Base-by-base conservation (phyloP, 2,329 filamentous ascomycete genomes). In the Leptographium galeiforme region DNA sequence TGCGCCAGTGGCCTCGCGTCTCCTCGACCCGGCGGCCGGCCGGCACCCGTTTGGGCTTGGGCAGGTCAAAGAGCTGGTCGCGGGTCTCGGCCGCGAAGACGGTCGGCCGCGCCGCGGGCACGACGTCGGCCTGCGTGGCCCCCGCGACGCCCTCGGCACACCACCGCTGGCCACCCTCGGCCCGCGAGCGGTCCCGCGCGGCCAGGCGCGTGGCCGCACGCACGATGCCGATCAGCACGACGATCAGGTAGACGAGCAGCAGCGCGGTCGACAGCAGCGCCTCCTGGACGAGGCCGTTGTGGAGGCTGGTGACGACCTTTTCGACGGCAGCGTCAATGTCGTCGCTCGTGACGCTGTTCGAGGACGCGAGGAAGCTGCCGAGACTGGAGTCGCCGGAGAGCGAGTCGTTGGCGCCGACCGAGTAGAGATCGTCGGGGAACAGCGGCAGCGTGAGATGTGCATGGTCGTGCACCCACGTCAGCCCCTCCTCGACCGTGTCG, bases 401-500 rank as follows among this genome's bases (percentile, higher is more conserved):
- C 40, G 76, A 78, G 47, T 76, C 74, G 36, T 80, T 72, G 53
- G 90, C 87, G 44, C 90, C 89, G 52, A 84, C 71, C 55, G 87
- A 91, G 70, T 97, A 95, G 1, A 86, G 87, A 64, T 95, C 78
- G 61, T 87, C 84, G 32, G 80, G 74, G 56, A 97, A 82, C 52
- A 79, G 69, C 0, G 93, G 93, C 61, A 98, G 85, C 56, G 80
- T 73, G 61, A 98, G 77, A 57, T 93, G 79, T 4, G 93, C 89
- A 64, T 97, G 73, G 60, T 97, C 84, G 62, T 87, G 80, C 12
- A 95, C 86, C 91, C 91, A 98, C 1, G 87, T 95, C n/a, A 97
- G 75, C 13, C 86, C 93, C 63, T 86, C 84, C 66, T 97, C 81
- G 59, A 98, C 81, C 25, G 82, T 79, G 59, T 87, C 81, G 57